Evolutionary conservation across 495 filamentous ascomycete genomes (phyloP), one percentile per base, ranked within the genome.

Genomic region (Talaromyces proteolyticus): DNA sequence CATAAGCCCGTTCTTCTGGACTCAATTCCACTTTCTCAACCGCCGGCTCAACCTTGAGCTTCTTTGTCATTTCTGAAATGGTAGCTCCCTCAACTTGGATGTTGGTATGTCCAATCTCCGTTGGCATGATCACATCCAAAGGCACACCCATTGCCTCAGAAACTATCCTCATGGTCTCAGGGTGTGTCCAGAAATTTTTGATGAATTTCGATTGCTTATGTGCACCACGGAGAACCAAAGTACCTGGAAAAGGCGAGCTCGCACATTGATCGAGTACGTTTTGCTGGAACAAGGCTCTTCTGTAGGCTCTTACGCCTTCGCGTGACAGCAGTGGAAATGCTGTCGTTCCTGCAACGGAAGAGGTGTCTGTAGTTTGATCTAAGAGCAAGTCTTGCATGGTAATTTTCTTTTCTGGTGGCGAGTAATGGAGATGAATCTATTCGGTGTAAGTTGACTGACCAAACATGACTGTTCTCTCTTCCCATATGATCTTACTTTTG

Each of bases 21-120:
- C 23, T 50, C 36, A 57, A 47, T 40, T 56, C 43, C 17, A 47
- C 2, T 7, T 42, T 51, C 5, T 8, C 10, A 8, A 23, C 12
- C 1, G 37, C 59, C 46, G 64, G 61, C 18, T 68, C 59, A 25
- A 51, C 24, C 3, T 50, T 47, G 1, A 68, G 51, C 3, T 57
- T 57, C 5, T 21, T 53, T 0, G 53, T n/a, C 45, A 58, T 57
- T 26, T 66, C 57, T 12, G 44, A 21, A 4, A 61, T 58, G 4
- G 51, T 54, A 8, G 47, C 10, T 18, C 60, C 50, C 18, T 62
- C 52, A 18, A 58, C 47, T 22, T 69, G 66, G 17, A 67, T 58
- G 26, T 69, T 69, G 0, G 64, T 64, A 53, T 69, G 65, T 0
- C 60, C 64, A 10, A 69, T 60, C 25, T 69, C 65, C 1, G 56